phyloP scores from a whole-genome alignment of 2,329 filamentous ascomycete genomes.

The Ophiocordyceps camponoti-leonardi region DNA sequence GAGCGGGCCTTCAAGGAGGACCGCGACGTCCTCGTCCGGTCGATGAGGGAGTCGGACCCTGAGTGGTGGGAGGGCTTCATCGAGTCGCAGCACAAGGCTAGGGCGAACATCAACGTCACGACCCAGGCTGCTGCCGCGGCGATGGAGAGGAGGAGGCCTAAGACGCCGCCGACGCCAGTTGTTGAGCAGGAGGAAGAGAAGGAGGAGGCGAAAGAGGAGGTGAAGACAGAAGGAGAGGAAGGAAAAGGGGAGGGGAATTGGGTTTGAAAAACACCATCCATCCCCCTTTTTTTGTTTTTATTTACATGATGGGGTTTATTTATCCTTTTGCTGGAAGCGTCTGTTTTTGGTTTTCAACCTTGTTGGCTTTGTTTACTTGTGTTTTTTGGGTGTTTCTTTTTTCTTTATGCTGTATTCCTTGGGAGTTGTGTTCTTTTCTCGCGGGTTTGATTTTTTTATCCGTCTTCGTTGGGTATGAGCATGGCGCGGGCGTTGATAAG shows the following conservation, averaged over 20 bases:
- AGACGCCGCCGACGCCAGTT: neutral
- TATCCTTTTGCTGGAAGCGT: too few relatives aligned
- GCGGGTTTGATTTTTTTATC: too few relatives aligned
- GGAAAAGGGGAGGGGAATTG: neutral
- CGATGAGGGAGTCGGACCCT: constrained; percentile 42
- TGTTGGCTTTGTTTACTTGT: too few relatives aligned
- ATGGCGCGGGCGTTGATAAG: neutral
- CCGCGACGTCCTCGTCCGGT: constrained; percentile 28
- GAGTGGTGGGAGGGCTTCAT: constrained; percentile 47
- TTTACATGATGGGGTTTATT: too few relatives aligned
- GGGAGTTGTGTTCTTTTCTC: too few relatives aligned
- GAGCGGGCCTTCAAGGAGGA: constrained; percentile 44
- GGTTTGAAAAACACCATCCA: too few relatives aligned
- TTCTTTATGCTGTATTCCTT: too few relatives aligned
- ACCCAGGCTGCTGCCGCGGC: neutral
- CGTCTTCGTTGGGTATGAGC: neutral
- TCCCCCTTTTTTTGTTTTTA: too few relatives aligned
- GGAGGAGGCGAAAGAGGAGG: neutral
- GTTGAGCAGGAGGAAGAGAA: neutral
- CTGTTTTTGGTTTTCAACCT: too few relatives aligned
- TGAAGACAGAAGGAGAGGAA: neutral
- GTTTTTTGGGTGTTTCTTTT: neutral
- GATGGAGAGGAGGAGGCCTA: neutral
- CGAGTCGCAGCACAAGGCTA: constrained; percentile 42
- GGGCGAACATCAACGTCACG: constrained; percentile 27